phyloP scores from a whole-genome alignment of 2,329 filamentous ascomycete species.

The Phaeomoniella chlamydospora region DNA sequence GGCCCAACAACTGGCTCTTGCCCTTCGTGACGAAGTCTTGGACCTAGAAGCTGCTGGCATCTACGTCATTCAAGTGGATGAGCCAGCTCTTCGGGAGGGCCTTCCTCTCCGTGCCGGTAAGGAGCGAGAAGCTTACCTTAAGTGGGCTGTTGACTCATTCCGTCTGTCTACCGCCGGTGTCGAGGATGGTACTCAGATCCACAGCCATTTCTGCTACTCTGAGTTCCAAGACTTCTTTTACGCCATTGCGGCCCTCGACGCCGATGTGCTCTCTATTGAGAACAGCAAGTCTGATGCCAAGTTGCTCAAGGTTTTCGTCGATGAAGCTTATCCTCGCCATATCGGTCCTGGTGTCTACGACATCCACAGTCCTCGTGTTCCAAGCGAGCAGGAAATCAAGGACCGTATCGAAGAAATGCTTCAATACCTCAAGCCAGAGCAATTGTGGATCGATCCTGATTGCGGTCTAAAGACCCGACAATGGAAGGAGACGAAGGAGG shows the following conservation, averaged over 20 bases:
- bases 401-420: conserved; percentile 97
- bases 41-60: conserved; percentile 95
- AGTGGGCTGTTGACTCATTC: conserved; percentile 97
- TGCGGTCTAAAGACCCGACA: conserved; percentile 98
- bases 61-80: conserved; percentile 97
- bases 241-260: conserved; percentile 93
- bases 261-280: conserved; percentile 97
- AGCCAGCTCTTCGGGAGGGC: conserved; percentile 98
- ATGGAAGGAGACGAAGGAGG: conserved; percentile 97
- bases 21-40: conserved; percentile 94
- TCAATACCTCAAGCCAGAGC: conserved; percentile 87
- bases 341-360: conserved; percentile 99
- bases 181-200: conserved; percentile 92
- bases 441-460: conserved; percentile 99
- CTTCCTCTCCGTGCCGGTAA: conserved; percentile 86
- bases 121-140: conserved; percentile 92
- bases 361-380: conserved; percentile 97
- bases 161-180: conserved; percentile 88
- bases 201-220: conserved; percentile 99
- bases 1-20: conserved; percentile 95
- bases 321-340: conserved; percentile 93
- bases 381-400: conserved; percentile 95
- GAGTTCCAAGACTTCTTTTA: conserved; percentile 99
- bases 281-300: conserved; percentile 99
- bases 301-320: conserved; percentile 96